Conservation (phyloP, 108 stramenopile genomes). For the Aurantiochytrium sp. region DNA sequence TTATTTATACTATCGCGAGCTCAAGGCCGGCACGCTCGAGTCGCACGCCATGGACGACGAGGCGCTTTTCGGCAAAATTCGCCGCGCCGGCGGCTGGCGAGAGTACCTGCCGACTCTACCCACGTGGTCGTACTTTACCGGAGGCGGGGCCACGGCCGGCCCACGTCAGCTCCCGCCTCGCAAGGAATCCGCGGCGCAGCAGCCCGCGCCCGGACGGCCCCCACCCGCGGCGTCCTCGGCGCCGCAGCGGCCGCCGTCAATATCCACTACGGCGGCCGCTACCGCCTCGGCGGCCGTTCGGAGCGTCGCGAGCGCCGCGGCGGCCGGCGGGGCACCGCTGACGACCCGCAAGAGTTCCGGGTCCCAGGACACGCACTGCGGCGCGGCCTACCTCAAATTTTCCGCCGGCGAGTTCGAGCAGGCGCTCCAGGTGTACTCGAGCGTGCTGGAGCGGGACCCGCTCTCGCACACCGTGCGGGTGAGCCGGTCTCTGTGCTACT, state of each 20-base stretch:
- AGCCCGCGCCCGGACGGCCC: no score
- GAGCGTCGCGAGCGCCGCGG: no score
- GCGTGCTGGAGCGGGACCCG: background rate
- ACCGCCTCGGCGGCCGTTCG: no score
- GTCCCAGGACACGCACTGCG: background rate
- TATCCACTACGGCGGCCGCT: no score
- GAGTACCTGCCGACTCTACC: constrained; percentile 6
- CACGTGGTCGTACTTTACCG: background rate
- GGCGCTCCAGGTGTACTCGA: background rate
- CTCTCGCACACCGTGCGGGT: background rate
- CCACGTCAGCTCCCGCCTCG: background rate
- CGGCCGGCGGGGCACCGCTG: no score
- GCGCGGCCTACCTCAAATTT: constrained; percentile 22
- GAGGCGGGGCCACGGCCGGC: background rate
- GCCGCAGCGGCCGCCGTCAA: no score
- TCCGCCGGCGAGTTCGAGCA: background rate
- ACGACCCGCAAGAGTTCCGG: background rate
- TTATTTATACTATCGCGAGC: background rate
- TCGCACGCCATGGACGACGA: background rate
- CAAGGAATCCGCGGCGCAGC: background rate
- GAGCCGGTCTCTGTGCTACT: background rate
- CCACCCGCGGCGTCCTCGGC: no score
- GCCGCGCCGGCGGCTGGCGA: background rate
- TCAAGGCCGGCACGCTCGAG: background rate
- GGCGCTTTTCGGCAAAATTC: background rate